Evolutionary conservation across 305 asterid species (phyloP).

Genomic region (Fraxinus floribunda): DNA sequence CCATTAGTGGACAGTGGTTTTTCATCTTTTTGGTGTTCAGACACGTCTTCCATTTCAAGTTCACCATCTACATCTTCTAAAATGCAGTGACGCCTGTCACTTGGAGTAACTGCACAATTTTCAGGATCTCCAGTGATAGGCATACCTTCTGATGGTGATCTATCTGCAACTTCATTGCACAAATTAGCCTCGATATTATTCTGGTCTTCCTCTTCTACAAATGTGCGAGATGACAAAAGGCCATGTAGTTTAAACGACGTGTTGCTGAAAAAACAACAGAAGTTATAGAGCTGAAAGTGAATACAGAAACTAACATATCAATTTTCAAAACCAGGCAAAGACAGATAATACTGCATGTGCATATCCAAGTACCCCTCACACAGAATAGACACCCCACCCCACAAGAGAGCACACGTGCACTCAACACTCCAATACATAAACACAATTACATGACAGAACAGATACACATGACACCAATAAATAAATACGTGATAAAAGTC

Average conservation of each 20-base stretch:
- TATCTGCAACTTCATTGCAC: conserved; percentile 37
- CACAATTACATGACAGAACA: neutral
- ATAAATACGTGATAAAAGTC: neutral
- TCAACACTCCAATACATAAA: neutral
- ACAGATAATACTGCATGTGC: conserved; percentile 16
- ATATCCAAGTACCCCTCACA: conserved; percentile 3
- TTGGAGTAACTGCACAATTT: conserved; percentile 53
- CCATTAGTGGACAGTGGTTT: conserved; percentile 35
- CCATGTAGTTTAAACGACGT: conserved; percentile 68
- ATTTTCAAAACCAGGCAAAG: conserved; percentile 5
- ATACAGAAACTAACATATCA: neutral
- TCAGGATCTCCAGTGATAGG: conserved; percentile 53
- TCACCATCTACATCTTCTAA: conserved; percentile 96
- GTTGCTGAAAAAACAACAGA: conserved; percentile 55
- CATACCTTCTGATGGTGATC: conserved; percentile 42
- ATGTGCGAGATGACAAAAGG: conserved; percentile 53
- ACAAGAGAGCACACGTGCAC: neutral
- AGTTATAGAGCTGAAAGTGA: conserved; percentile 9
- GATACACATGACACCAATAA: neutral
- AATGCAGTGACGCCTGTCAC: conserved; percentile 73
- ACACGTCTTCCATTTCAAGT: conserved; percentile 99
- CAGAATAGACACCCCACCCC: neutral
- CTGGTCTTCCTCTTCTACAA: conserved; percentile 65
- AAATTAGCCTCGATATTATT: conserved; percentile 38
- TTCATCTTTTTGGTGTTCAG: conserved; percentile 72